Percentiles rank a stretch among this genome's conserved stretches.
Conservation (phyloP, 352 stramenopile genomes). For the Globisporangium lucens region DNA sequence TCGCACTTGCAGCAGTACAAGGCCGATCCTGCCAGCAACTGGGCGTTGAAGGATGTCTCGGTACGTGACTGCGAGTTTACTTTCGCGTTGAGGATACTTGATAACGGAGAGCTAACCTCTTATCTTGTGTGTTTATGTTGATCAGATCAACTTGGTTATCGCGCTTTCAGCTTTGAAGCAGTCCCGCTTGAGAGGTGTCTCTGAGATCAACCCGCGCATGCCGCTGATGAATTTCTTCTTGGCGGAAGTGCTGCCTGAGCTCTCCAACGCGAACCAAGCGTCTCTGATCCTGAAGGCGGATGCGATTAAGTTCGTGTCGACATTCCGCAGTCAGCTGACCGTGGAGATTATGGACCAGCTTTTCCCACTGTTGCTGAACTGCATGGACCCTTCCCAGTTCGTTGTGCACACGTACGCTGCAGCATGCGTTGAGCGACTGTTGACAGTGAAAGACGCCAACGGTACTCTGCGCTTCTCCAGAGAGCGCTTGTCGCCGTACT, state of each 20-base stretch:
- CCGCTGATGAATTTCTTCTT: constrained; percentile 98
- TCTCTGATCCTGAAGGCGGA: constrained; percentile 96
- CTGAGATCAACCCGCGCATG: constrained; percentile 92
- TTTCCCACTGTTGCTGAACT: constrained; percentile 91
- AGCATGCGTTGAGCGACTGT: constrained; percentile 93
- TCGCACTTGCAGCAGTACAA: constrained; percentile 92
- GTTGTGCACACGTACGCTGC: constrained; percentile 99
- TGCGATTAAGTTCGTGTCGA: constrained; percentile 98
- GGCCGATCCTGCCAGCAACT: constrained; percentile 81
- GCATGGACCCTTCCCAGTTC: constrained; percentile 79
- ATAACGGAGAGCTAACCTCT: neutral
- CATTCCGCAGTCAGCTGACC: constrained; percentile 96
- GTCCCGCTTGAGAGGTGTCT: constrained; percentile 91
- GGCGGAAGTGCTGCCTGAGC: constrained; percentile 90
- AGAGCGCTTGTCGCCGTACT: constrained; percentile 86
- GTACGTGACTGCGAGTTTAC: constrained; percentile 46
- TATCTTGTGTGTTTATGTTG: constrained; percentile 1
- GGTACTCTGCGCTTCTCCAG: constrained; percentile 74
- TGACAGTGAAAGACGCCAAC: constrained; percentile 92
- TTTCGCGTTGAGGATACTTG: neutral
- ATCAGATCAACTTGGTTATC: constrained; percentile 92
- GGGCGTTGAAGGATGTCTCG: constrained; percentile 95
- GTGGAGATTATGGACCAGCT: constrained; percentile 91
- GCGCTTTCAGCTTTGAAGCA: constrained; percentile 94
- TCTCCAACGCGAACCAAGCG: constrained; percentile 80